phyloP scores from a whole-genome alignment of 495 filamentous ascomycete genomes.

The Cercophora newfieldiana region DNA sequence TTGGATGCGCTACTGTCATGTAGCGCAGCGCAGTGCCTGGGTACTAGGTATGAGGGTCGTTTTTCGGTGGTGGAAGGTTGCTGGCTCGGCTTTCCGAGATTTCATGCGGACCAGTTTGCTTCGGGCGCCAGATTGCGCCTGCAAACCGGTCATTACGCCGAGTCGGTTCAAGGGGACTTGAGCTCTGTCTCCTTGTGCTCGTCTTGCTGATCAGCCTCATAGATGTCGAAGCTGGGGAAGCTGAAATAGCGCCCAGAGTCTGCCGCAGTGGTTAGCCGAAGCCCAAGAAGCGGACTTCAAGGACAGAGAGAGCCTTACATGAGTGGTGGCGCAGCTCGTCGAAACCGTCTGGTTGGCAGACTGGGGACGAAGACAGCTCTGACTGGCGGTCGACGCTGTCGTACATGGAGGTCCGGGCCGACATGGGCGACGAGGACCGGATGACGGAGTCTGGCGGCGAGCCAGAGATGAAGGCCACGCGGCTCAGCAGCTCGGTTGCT shows the following conservation, averaged over 20 bases:
- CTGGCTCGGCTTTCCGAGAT: not conserved
- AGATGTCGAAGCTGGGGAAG: conserved; percentile 58
- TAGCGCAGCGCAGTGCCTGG: not conserved
- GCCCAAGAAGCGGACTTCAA: not conserved
- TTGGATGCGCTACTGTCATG: not conserved
- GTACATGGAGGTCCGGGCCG: conserved; percentile 38
- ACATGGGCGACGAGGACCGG: conserved; percentile 36
- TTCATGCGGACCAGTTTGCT: not conserved
- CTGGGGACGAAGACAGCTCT: conserved; percentile 31
- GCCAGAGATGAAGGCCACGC: conserved; percentile 50
- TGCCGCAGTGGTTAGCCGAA: conserved; percentile 26
- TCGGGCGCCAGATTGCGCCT: not conserved
- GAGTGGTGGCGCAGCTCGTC: conserved; percentile 30
- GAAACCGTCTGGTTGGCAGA: conserved; percentile 32
- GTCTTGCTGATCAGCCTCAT: conserved; percentile 42
- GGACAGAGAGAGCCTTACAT: conserved; percentile 30
- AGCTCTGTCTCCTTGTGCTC: conserved; percentile 34
- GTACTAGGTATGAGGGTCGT: not conserved
- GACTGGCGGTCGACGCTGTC: conserved; percentile 33
- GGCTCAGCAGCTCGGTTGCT: conserved; percentile 53
- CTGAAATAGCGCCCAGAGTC: conserved; percentile 53
- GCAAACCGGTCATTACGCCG: not conserved
- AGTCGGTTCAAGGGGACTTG: conserved; percentile 5
- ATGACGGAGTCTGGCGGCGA: conserved; percentile 36
- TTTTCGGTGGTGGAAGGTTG: not conserved